Percentiles rank a stretch among this genome's conserved stretches.
phyloP scores from a whole-genome alignment of 208 protist species.

The Entamoeba moshkovskii region DNA sequence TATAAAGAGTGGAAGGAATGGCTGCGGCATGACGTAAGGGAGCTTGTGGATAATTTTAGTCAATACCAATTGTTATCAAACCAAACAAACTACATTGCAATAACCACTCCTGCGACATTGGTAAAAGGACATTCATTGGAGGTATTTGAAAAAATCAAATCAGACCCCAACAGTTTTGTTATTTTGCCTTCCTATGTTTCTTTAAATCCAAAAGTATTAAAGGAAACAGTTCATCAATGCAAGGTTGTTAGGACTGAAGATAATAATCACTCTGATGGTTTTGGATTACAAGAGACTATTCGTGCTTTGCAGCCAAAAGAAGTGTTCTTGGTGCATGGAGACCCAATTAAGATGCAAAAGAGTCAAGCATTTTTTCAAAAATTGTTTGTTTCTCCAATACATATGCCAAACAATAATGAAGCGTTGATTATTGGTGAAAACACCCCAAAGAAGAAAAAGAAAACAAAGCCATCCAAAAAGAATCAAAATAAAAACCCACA shows the following conservation, averaged over 20 bases:
- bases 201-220: neutral
- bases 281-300: neutral
- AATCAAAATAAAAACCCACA: neutral
- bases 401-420: neutral
- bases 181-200: neutral
- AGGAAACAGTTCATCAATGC: neutral
- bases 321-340: neutral
- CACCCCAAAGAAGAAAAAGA: neutral
- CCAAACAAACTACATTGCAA: neutral
- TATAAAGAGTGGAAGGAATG: neutral
- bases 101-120: neutral
- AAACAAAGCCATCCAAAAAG: neutral
- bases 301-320: neutral
- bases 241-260: neutral
- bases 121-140: neutral
- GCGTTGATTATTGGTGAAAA: neutral
- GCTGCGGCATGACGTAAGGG: neutral
- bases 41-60: neutral
- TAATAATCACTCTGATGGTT: neutral
- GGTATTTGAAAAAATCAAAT: neutral
- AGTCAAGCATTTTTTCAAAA: neutral
- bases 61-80: neutral
- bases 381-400: neutral
- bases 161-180: neutral
- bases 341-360: neutral